Evolutionary conservation across 768 basidiomycete species (phyloP).

Genomic region (Sporobolomyces pararoseus): DNA sequence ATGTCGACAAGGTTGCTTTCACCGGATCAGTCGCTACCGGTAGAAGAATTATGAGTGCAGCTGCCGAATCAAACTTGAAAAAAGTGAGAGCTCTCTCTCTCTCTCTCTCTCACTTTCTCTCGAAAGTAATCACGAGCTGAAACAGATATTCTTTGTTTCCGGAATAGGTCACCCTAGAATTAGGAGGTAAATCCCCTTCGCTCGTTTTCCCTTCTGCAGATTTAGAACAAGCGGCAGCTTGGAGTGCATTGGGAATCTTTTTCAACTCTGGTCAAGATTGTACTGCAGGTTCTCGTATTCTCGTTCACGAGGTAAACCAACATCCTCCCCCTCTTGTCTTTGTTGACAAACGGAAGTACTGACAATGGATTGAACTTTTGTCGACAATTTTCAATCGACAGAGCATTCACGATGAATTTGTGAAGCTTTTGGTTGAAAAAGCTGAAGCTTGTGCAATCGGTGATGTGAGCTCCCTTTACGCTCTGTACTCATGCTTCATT

Average conservation of each 20-base stretch:
- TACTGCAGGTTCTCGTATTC: conserved; percentile 83
- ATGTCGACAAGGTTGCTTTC: conserved; percentile 81
- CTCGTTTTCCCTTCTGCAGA: conserved; percentile 77
- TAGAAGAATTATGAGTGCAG: conserved; percentile 83
- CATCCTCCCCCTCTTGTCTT: neutral
- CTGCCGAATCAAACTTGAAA: conserved; percentile 88
- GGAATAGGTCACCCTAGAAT: conserved; percentile 72
- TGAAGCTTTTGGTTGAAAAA: conserved; percentile 62
- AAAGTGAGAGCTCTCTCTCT: conserved; percentile 53
- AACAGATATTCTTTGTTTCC: neutral
- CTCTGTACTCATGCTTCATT: neutral
- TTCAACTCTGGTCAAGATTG: conserved; percentile 52
- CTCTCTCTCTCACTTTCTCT: neutral
- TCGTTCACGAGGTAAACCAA: conserved; percentile 64
- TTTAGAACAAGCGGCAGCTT: conserved; percentile 65
- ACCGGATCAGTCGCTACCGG: conserved; percentile 89
- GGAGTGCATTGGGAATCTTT: conserved; percentile 43
- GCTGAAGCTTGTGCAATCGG: conserved; percentile 69
- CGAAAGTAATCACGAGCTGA: neutral
- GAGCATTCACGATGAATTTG: conserved; percentile 77
- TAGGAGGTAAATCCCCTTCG: conserved; percentile 59
- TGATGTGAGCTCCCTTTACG: conserved; percentile 50
- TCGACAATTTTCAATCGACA: neutral
- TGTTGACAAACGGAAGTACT: neutral
- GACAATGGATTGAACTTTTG: neutral